These are phyloP conservation scores for Gentiana straminea DNA, from an alignment of 257 asterid genomes.

Conservation along the genomic window DNA sequence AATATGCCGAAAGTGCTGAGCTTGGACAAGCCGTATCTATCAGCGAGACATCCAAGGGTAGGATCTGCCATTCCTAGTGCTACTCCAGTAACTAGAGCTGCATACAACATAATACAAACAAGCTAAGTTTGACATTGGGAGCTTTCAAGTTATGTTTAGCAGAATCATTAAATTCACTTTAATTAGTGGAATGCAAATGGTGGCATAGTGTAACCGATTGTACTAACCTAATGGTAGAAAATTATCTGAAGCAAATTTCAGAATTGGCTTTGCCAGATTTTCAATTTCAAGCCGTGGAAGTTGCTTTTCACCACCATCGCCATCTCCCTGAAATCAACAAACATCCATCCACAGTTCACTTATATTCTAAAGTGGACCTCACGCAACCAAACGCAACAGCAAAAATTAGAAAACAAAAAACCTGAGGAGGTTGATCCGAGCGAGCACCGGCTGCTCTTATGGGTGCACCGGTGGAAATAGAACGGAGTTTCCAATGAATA, in stretches of 20 bases:
- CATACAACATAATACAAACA: slow-evolving; percentile 13
- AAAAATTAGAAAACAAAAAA: slow-evolving; percentile 8
- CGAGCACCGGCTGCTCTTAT: slow-evolving; percentile 38
- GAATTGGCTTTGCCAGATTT: slow-evolving; percentile 35
- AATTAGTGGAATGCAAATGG: neutral
- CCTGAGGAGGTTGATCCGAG: slow-evolving; percentile 29
- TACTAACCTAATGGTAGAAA: slow-evolving; percentile 70
- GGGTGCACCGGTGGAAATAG: slow-evolving; percentile 21
- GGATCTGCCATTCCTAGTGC: slow-evolving; percentile 78
- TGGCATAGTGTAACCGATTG: neutral
- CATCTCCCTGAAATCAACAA: slow-evolving; percentile 42
- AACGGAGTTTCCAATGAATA: slow-evolving; percentile 10
- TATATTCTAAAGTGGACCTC: neutral
- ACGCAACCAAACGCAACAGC: neutral
- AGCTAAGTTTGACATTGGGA: neutral
- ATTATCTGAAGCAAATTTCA: slow-evolving; percentile 47
- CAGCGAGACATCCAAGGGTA: slow-evolving; percentile 78
- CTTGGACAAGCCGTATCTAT: slow-evolving; percentile 55
- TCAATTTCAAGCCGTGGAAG: slow-evolving; percentile 15
- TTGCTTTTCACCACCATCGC: slow-evolving; percentile 26
- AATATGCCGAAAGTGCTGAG: slow-evolving; percentile 82
- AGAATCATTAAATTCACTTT: neutral
- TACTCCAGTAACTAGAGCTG: slow-evolving; percentile 88
- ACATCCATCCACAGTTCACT: neutral
- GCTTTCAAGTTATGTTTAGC: too few species aligned